Evolutionary conservation across 179 eudicot genomes (phyloP).

Genomic region (Heliamphora pulchella): DNA sequence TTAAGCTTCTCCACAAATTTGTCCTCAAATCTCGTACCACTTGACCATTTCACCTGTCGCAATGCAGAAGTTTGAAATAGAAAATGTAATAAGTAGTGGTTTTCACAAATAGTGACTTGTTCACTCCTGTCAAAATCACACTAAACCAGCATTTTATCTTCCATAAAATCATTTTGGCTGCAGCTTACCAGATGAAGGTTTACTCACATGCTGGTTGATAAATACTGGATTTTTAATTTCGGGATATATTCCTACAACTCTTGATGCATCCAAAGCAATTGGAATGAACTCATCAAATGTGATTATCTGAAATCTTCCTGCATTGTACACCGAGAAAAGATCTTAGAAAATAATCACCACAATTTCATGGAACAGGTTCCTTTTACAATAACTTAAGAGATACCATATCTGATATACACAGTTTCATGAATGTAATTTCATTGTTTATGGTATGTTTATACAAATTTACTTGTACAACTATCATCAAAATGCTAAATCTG

Average conservation of each 20-base stretch:
- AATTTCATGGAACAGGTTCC: neutral
- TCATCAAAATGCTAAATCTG: neutral
- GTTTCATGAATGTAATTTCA: neutral
- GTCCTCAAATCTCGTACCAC: conserved; percentile 75
- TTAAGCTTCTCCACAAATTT: conserved; percentile 67
- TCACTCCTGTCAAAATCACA: neutral
- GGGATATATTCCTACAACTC: conserved; percentile 94
- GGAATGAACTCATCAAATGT: conserved; percentile 85
- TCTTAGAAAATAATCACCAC: neutral
- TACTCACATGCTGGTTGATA: conserved; percentile 75
- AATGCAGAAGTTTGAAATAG: conserved; percentile 3
- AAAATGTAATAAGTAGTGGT: neutral
- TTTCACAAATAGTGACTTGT: neutral
- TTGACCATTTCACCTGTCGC: conserved; percentile 81
- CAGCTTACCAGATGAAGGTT: conserved; percentile 6
- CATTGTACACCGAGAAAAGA: neutral
- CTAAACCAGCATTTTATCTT: neutral
- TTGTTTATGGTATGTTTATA: neutral
- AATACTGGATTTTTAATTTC: conserved; percentile 89
- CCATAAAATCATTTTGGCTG: neutral
- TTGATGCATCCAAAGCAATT: conserved; percentile 80
- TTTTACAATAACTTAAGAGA: neutral
- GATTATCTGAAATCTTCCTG: conserved; percentile 79
- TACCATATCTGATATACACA: neutral
- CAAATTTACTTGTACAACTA: neutral